Evolutionary conservation across 768 basidiomycete species (phyloP).

Genomic region (Amanita subjunquillea): DNA sequence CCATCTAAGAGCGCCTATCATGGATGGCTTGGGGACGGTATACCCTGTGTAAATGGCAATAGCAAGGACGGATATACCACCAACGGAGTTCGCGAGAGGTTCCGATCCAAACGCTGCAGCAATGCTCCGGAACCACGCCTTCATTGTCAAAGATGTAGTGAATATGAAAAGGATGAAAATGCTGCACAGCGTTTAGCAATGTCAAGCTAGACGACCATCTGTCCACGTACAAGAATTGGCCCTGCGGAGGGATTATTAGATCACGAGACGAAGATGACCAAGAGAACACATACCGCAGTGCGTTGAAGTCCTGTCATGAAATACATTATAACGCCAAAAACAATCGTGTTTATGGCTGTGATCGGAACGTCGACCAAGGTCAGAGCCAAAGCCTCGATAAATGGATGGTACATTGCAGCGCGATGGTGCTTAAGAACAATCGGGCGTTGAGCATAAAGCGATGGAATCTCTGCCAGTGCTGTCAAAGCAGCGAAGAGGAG

Average conservation of each 20-base stretch:
- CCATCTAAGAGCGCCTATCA: slow-evolving; percentile 64
- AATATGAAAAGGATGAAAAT: slow-evolving; percentile 49
- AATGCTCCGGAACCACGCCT: slow-evolving; percentile 63
- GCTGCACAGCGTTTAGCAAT: slow-evolving; percentile 21
- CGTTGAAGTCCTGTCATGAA: slow-evolving; percentile 51
- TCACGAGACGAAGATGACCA: too few species aligned
- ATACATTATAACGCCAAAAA: slow-evolving; percentile 47
- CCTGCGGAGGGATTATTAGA: not conserved
- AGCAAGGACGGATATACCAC: slow-evolving; percentile 26
- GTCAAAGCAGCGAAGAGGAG: slow-evolving; percentile 50
- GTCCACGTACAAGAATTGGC: slow-evolving; percentile 55
- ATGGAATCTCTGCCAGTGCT: slow-evolving; percentile 56
- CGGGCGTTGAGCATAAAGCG: slow-evolving; percentile 48
- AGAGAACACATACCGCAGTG: slow-evolving; percentile 19
- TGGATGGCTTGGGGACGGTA: slow-evolving; percentile 44
- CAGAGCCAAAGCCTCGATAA: slow-evolving; percentile 34
- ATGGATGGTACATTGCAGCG: slow-evolving; percentile 47
- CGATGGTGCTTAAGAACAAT: slow-evolving; percentile 47
- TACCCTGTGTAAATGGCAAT: slow-evolving; percentile 22
- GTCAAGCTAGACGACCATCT: not conserved
- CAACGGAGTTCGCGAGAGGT: slow-evolving; percentile 53
- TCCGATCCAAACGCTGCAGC: slow-evolving; percentile 50
- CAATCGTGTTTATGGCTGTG: slow-evolving; percentile 30
- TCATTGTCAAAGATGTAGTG: slow-evolving; percentile 53
- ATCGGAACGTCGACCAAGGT: slow-evolving; percentile 56